These are phyloP conservation scores for Hondaea fermentalgiana DNA, from an alignment of 108 stramenopile species.

Conservation along the genomic window DNA sequence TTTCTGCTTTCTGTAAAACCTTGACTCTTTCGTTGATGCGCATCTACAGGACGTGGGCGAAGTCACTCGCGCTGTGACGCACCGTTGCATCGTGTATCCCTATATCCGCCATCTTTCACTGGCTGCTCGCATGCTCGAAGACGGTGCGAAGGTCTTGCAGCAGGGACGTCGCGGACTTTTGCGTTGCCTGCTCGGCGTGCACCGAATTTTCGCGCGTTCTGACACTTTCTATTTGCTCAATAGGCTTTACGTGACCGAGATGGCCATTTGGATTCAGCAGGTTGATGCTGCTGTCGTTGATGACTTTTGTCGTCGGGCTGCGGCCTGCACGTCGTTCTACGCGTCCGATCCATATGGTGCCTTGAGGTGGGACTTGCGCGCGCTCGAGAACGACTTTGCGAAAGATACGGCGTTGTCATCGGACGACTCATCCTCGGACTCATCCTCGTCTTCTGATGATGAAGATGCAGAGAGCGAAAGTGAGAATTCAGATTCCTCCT, in stretches of 20 bases:
- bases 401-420: not conserved
- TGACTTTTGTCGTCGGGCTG: not conserved
- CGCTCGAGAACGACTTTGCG: not conserved
- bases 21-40: no score
- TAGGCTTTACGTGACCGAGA: not conserved
- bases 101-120: not conserved
- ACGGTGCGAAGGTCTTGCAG: not conserved
- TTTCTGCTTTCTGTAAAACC: no score
- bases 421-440: no score
- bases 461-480: no score
- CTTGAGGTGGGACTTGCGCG: not conserved
- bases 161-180: not conserved
- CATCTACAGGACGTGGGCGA: not conserved
- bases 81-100: not conserved
- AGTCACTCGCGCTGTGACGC: not conserved
- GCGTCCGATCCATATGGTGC: not conserved
- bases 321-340: not conserved
- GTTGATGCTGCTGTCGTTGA: not conserved
- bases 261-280: constrained; percentile 1
- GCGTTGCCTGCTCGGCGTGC: constrained; percentile 4
- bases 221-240: constrained; percentile 18
- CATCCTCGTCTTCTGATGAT: no score
- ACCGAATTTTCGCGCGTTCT: not conserved
- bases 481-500: not conserved
- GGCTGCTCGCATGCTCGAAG: not conserved